Base-by-base conservation (phyloP, 2,329 filamentous ascomycete genomes). In the Epichloe glyceriae region DNA sequence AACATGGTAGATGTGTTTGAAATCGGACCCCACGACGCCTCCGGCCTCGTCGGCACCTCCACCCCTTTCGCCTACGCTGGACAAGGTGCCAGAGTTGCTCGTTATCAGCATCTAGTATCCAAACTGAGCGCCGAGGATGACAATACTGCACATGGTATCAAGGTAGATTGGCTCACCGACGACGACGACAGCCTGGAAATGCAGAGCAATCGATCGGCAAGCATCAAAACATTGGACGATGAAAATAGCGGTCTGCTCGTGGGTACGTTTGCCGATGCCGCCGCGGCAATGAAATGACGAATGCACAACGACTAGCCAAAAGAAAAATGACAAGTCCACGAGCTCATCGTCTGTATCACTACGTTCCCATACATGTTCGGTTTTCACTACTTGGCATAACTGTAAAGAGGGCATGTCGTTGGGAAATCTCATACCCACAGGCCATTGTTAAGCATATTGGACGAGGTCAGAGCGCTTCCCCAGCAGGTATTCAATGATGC, bases 1-100 rank as follows among this genome's bases (percentile, higher is more conserved):
- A 82, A 83, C 59, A 78, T 84, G 67, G 79, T 84, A 53, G 80
- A 84, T 61, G 78, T 84, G 45, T 83, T 83, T 65, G 79, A 83
- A 55, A 80, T 82, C 60, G 73, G 76, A 37, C 77, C 78, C 20
- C 73, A 76, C 52, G 73, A 73, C 52, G 64, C 67, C 35, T 58
- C 61, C 47, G 58, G 62, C 54, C 59, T 70, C 56, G 58, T 66
- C 57, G 59, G 66, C 55, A 53, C 62, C 53, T 53, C 63, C 58
- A 57, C 67, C 15, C 67, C 67, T 1, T 77, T 76, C 49, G 67
- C 67, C 26, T 73, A 75, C 57, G 70, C 75, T 48, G 74, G 73
- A 46, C 78, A 80, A 60, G 77, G 80, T 54, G 70, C 74, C 44
- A 73, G 75, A 52, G 64, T 78, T 22, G 70, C 75, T 47, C 76